These are phyloP conservation scores for Aureobasidium leucospermi DNA, from an alignment of 2,329 filamentous ascomycete species.

Conservation along the genomic window DNA sequence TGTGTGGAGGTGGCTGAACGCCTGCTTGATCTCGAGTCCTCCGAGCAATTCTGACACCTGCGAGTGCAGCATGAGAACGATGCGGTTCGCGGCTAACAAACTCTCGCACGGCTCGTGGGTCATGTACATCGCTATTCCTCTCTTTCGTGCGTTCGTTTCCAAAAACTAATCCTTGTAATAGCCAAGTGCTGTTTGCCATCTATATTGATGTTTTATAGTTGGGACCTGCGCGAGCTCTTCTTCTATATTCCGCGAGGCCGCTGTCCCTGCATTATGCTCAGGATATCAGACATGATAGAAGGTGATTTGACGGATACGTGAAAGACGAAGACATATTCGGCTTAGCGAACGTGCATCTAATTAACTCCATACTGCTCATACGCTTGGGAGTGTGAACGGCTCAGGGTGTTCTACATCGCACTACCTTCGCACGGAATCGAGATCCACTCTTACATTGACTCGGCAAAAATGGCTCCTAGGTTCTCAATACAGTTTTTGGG, in stretches of 20 bases:
- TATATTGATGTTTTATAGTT: background rate
- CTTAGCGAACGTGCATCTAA: background rate
- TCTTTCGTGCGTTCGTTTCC: background rate
- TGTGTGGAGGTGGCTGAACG: constrained; percentile 11
- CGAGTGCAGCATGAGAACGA: background rate
- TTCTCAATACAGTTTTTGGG: background rate
- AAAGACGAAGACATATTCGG: background rate
- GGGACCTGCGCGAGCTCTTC: background rate
- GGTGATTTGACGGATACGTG: background rate
- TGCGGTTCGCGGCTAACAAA: background rate
- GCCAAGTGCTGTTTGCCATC: background rate
- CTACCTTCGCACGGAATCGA: background rate
- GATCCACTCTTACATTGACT: background rate
- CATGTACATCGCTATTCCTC: background rate
- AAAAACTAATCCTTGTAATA: background rate
- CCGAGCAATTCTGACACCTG: constrained; percentile 10
- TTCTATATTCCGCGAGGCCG: background rate
- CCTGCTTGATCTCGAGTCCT: constrained; percentile 8
- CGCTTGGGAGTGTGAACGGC: background rate
- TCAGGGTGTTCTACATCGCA: background rate
- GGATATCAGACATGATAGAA: background rate
- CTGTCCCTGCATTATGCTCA: background rate
- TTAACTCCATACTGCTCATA: background rate
- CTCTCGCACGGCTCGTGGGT: background rate
- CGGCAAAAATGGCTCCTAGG: background rate